Evolutionary conservation across 2,329 filamentous ascomycete genomes (phyloP), one percentile per base, ranked within the genome.

Genomic region (Curvularia sp.): DNA sequence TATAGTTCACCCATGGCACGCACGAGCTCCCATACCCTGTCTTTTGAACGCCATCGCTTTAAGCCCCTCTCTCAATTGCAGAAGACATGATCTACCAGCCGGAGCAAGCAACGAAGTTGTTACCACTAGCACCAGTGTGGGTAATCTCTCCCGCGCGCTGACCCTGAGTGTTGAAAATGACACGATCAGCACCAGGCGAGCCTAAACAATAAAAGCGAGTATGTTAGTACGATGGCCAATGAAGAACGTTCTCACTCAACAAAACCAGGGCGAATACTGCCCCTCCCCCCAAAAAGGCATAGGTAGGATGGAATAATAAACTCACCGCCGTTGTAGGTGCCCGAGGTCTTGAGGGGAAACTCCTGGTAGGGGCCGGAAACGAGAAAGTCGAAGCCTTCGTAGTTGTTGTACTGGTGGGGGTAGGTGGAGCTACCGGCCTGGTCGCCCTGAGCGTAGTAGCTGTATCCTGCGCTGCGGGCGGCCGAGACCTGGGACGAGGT

Each of bases 91-190:
- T 42, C 7, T 42, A 42, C 39, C 39, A 42, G 21, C 79, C 78
- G 41, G 72, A 72, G 73, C 88, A 91, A n/a, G 80, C 83, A 55
- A 91, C 86, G 76, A 91, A 91, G 76, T 84, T 80, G 73, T 90
- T 87, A 7, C 87, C 87, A 49, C 82, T 85, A 18, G 89, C 88
- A 27, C 89, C 89, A 21, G 86, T 89, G 70, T 91, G 89, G 0
- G 89, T 91, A 61, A 91, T 89, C 27, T 84, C 79, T 36, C 87
- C 88, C 13, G 87, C 88, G 43, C 85, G 81, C 56, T 82, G 58
- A 66, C 87, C 84, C 15, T 76, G 60, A 0, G 70, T 79, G 70
- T 86, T 88, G 78, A 91, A 86, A 30, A 89, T 76, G 52, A 90
- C 85, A 49, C 89, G 86, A 71, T 91, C 88, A 18, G 89, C 78